A percentile compares a stretch with the other conserved stretches of the same genome.
These are phyloP conservation scores for Botryotinia calthae DNA, from an alignment of 2,329 filamentous ascomycete genomes.

Conservation along the genomic window DNA sequence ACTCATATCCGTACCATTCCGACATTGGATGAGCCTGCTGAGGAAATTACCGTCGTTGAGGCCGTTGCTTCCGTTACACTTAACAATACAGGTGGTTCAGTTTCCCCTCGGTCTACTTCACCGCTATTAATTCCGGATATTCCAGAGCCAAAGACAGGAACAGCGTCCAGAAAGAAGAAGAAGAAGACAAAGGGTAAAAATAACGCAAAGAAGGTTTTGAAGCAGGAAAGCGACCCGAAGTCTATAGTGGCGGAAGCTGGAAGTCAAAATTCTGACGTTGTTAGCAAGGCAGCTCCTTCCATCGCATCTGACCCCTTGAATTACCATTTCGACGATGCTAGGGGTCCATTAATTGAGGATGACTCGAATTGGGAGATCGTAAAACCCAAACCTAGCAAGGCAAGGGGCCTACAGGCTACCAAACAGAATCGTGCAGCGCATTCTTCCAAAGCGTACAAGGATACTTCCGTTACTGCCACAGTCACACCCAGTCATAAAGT, in stretches of 20 bases:
- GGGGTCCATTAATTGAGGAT: neutral
- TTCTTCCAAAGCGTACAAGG: neutral
- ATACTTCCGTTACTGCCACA: neutral
- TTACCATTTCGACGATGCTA: slow-evolving; percentile 9
- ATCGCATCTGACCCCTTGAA: slow-evolving; percentile 16
- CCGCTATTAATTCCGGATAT: neutral
- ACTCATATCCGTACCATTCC: neutral
- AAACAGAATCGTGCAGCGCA: neutral
- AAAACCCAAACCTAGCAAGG: neutral
- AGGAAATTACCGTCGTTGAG: neutral
- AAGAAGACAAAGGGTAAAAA: neutral
- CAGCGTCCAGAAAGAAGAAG: neutral
- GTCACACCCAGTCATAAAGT: neutral
- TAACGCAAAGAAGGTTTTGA: neutral
- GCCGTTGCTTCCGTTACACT: neutral
- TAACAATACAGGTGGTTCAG: neutral
- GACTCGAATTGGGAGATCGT: slow-evolving; percentile 10
- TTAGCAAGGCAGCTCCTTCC: neutral
- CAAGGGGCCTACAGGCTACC: neutral
- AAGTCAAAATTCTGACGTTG: neutral
- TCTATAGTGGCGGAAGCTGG: neutral
- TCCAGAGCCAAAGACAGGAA: neutral
- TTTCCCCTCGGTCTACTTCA: neutral
- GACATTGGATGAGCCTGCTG: neutral
- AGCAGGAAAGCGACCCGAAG: neutral